Evolutionary conservation across 257 asterid genomes (phyloP).

Genomic region (Solanum chmielewskii): DNA sequence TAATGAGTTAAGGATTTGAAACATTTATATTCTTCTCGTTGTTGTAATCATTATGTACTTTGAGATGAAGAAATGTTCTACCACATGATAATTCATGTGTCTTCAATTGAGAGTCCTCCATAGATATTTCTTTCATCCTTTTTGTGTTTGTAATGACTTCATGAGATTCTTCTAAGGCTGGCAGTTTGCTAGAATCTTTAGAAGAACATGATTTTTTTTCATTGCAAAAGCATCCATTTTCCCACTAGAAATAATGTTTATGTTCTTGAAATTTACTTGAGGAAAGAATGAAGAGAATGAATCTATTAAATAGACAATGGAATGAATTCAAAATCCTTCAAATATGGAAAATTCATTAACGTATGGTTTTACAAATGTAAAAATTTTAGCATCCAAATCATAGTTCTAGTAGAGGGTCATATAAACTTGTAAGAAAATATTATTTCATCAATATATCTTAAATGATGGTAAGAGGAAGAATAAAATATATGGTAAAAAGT

Average conservation of each 20-base stretch:
- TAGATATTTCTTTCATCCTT: background rate
- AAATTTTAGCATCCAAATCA: background rate
- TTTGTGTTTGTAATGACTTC: background rate
- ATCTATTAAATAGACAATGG: too few species aligned
- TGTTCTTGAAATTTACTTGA: background rate
- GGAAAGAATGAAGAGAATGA: background rate
- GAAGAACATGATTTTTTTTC: constrained; percentile 22
- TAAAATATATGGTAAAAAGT: background rate
- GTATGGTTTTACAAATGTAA: too few species aligned
- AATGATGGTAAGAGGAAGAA: background rate
- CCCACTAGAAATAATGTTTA: background rate
- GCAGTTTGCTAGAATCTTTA: constrained; percentile 25
- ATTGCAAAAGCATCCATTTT: background rate
- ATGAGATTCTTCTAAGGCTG: constrained; percentile 15
- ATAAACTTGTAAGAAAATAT: background rate
- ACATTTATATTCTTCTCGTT: background rate
- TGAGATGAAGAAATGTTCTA: background rate
- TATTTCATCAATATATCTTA: background rate
- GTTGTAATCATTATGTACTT: too few species aligned
- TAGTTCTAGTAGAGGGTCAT: background rate
- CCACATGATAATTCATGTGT: background rate
- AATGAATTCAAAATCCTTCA: too few species aligned
- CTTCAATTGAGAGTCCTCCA: background rate
- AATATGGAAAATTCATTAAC: too few species aligned
- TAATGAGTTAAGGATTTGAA: background rate